Percentiles rank a stretch among this genome's conserved stretches.
phyloP scores from a whole-genome alignment of 2,329 filamentous ascomycete species.

The Rutstroemia sp. region DNA sequence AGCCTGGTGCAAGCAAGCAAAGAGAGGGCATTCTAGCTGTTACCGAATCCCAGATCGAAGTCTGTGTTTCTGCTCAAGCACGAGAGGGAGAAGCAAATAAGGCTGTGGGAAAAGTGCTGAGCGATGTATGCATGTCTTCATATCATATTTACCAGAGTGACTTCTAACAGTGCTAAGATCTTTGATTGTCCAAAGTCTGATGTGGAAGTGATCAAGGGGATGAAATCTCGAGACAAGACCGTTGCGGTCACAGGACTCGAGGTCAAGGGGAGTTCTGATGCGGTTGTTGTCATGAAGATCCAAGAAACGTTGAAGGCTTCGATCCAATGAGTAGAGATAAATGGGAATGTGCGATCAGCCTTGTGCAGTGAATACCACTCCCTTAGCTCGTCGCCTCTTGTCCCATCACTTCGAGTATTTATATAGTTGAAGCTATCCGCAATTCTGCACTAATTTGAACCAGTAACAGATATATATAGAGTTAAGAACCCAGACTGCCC shows the following conservation, averaged over 20 bases:
- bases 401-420: too few species aligned
- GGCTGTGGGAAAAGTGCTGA: constrained; percentile 55
- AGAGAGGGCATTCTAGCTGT: constrained; percentile 54
- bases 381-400: too few species aligned
- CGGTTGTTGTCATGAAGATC: constrained; percentile 24
- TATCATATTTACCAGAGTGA: neutral
- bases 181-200: constrained; percentile 57
- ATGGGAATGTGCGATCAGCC: too few species aligned
- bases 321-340: neutral
- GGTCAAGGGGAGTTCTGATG: constrained; percentile 28
- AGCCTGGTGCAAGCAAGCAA: constrained; percentile 54
- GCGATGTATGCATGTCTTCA: constrained; percentile 38
- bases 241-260: constrained; percentile 33
- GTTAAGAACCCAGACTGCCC: too few species aligned
- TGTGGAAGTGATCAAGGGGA: constrained; percentile 53
- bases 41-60: constrained; percentile 48
- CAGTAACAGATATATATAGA: too few species aligned
- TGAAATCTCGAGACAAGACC: constrained; percentile 59
- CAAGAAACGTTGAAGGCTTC: constrained; percentile 15
- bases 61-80: constrained; percentile 59
- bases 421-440: too few species aligned
- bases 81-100: constrained; percentile 63
- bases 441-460: too few species aligned
- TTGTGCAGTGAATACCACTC: too few species aligned
- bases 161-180: constrained; percentile 32